These are phyloP conservation scores for Lachancea waltii DNA, from an alignment of 805 yeast species.

Conservation along the genomic window DNA sequence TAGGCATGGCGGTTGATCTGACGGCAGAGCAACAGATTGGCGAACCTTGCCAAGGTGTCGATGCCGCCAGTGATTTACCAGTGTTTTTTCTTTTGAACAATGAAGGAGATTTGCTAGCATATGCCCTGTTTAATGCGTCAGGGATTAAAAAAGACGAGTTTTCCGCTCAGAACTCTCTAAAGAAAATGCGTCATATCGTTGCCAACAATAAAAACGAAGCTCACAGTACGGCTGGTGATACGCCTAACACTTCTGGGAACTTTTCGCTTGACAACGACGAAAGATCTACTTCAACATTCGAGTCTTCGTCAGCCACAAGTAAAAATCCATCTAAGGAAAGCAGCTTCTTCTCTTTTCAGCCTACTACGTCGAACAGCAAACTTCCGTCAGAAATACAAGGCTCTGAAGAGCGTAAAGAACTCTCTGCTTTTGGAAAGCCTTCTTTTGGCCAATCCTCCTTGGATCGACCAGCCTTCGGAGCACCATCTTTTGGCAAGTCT, in stretches of 20 bases:
- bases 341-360: neutral
- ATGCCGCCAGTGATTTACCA: conserved; percentile 57
- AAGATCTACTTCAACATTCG: no score
- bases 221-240: no score
- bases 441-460: conserved; percentile 12
- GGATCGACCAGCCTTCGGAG: conserved; percentile 9
- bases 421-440: neutral
- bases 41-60: conserved; percentile 54
- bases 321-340: no score
- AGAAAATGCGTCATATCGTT: no score
- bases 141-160: conserved; percentile 39
- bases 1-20: conserved; percentile 64
- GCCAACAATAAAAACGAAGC: no score
- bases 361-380: neutral
- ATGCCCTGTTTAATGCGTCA: conserved; percentile 56
- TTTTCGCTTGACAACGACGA: no score
- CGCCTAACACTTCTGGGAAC: no score
- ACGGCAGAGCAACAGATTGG: conserved; percentile 38
- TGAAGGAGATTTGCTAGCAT: conserved; percentile 53
- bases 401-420: neutral
- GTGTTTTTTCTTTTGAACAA: conserved; percentile 55
- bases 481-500: neutral
- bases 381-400: neutral
- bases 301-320: no score
- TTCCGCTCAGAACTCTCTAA: conserved; percentile 17